Base-by-base conservation (phyloP, 2,329 filamentous ascomycete genomes). In the Cytospora paraplurivora region DNA sequence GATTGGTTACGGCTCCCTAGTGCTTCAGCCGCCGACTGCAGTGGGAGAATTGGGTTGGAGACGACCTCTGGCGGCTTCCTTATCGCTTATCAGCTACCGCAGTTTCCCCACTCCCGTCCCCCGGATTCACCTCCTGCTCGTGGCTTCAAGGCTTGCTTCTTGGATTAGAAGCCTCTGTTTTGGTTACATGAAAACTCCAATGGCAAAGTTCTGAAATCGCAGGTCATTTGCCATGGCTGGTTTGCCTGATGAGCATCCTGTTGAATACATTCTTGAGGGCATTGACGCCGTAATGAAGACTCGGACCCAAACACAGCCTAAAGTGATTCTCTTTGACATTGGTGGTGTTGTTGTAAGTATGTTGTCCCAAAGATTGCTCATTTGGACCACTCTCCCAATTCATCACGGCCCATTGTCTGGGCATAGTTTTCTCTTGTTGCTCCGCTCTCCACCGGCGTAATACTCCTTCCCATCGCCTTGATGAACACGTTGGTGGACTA, bases 311-410 rank as follows among this genome's bases (percentile, higher is more conserved):
- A 27, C 27, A 27, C 80, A 81, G 63, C 90, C 91, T 35, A 90
- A 90, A 70, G 91, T 91, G 62, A 79, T 96, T 37, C 81, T 99
- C 27, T 98, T 98, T 75, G 95, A 99, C 77, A 95, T 99, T 69
- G 95, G 95, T 47, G 95, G 95, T 67, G 95, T 99, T 70, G 96
- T 92, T 82, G 94, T 97, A 89, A 82, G 92, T 87, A 66, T 59
- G 51, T 53, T n/a, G 44, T 17, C n/a, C n/a, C 27, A 11, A 7
- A 34, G 3, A n/a, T 33, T 17, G 17, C n/a, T 27, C 8, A 12
- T 10, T 15, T 13, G 19, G 7, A n/a, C 15, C 12, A 4, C 11
- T 1, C 11, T 10, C 7, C 13, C 11, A 2, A 34, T 3, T 19
- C 27, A 6, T 55, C n/a, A 11, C 49, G 57, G 21, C 49, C 21